A percentile compares a stretch with the other conserved stretches of the same genome.
These are phyloP conservation scores for Rhypophila decipiens DNA, from an alignment of 495 filamentous ascomycete species.

Conservation along the genomic window DNA sequence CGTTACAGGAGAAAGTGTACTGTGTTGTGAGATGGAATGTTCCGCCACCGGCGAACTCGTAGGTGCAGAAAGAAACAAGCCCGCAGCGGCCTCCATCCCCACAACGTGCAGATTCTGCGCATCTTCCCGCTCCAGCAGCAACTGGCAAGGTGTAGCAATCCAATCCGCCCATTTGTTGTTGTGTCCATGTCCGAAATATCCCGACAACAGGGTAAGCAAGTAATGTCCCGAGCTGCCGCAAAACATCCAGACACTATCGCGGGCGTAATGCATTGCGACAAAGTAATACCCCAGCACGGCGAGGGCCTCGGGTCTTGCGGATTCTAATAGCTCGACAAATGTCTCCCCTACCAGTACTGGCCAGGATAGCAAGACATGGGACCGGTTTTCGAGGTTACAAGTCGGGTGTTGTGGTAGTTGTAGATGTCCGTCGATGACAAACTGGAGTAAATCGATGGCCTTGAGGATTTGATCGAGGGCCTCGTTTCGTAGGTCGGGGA, in stretches of 20 bases:
- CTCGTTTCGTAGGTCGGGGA: slow-evolving; percentile 1
- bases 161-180: slow-evolving; percentile 23
- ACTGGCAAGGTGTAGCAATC: slow-evolving; percentile 19
- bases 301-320: slow-evolving; percentile 20
- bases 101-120: not conserved
- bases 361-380: slow-evolving; percentile 17
- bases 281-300: slow-evolving; percentile 27
- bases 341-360: slow-evolving; percentile 13
- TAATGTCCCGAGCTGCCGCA: slow-evolving; percentile 17
- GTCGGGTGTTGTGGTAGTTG: too few relatives aligned
- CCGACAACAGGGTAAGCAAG: slow-evolving; percentile 12
- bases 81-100: not conserved
- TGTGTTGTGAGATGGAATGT: too few relatives aligned
- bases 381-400: not conserved
- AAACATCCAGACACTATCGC: slow-evolving; percentile 20
- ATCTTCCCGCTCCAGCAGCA: slow-evolving; percentile 11
- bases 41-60: too few relatives aligned
- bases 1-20: too few relatives aligned
- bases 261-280: slow-evolving; percentile 17
- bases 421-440: slow-evolving; percentile 16
- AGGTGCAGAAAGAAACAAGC: too few relatives aligned
- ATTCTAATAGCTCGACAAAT: slow-evolving; percentile 18
- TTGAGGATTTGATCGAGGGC: slow-evolving; percentile 1
- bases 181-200: slow-evolving; percentile 17
- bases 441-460: slow-evolving; percentile 20